Conservation (phyloP, 2,329 filamentous ascomycete genomes). For the Tympanopsis confertula region DNA sequence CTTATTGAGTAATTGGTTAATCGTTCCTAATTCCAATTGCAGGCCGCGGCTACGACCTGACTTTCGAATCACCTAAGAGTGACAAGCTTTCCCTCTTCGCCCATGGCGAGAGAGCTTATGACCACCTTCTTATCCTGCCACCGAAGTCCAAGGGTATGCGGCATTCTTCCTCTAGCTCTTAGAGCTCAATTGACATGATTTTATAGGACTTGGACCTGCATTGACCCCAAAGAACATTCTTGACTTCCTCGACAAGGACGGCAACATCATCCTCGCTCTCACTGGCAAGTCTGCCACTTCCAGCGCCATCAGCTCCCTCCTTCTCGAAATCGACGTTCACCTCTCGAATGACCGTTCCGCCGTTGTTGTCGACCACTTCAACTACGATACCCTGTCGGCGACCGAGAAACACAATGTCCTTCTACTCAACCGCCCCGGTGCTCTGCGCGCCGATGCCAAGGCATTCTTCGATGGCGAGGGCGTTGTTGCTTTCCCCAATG, state of each 20-base stretch:
- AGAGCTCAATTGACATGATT: conserved; percentile 2
- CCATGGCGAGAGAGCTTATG: conserved; percentile 57
- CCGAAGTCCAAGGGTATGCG: conserved; percentile 54
- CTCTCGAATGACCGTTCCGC: conserved; percentile 54
- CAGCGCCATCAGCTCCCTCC: conserved; percentile 47
- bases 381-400: conserved; percentile 55
- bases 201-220: conserved; percentile 48
- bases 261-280: conserved; percentile 58
- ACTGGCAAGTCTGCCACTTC: conserved; percentile 49
- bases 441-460: conserved; percentile 41
- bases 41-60: conserved; percentile 55
- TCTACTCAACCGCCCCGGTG: conserved; percentile 43
- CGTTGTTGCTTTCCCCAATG: conserved; percentile 50
- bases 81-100: conserved; percentile 51
- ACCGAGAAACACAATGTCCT: conserved; percentile 59
- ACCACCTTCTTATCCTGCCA: conserved; percentile 60
- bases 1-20: background rate
- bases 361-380: conserved; percentile 62
- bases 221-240: conserved; percentile 57
- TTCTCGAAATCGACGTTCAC: conserved; percentile 58
- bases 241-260: conserved; percentile 60
- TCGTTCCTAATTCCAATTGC: conserved; percentile 5
- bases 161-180: background rate
- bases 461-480: conserved; percentile 29
- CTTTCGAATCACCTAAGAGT: conserved; percentile 51